Conservation (phyloP, 768 basidiomycete species). For the Mrakia frigida region DNA sequence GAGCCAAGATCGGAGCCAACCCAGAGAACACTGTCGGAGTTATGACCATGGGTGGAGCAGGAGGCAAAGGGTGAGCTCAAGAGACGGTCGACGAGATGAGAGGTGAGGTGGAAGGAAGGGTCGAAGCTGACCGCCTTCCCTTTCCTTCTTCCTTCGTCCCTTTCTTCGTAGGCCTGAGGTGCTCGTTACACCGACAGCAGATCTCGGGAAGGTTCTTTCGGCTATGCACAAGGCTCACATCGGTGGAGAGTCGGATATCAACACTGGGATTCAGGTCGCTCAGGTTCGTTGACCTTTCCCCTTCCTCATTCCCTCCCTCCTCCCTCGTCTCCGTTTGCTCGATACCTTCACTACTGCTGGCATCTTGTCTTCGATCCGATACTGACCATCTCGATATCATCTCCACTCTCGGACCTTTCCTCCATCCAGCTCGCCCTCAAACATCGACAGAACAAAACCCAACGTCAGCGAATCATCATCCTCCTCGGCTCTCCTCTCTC, state of each 20-base stretch:
- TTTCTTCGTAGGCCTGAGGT: slow-evolving; percentile 83
- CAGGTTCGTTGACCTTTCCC: slow-evolving; percentile 47
- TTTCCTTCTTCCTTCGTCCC: not conserved
- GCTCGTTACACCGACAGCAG: slow-evolving; percentile 90
- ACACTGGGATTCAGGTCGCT: slow-evolving; percentile 85
- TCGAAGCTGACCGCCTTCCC: not conserved
- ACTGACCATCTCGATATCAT: too few relatives aligned
- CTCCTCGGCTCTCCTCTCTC: slow-evolving; percentile 81
- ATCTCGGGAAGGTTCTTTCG: slow-evolving; percentile 82
- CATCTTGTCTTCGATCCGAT: not conserved
- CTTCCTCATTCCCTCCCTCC: not conserved
- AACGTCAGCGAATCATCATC: slow-evolving; percentile 89
- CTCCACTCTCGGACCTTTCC: not conserved
- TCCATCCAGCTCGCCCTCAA: slow-evolving; percentile 69
- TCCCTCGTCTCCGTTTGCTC: not conserved
- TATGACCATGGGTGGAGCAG: slow-evolving; percentile 78
- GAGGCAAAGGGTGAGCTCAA: slow-evolving; percentile 74
- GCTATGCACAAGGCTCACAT: slow-evolving; percentile 73
- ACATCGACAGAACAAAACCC: slow-evolving; percentile 96
- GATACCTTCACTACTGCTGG: not conserved
- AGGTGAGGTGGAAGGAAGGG: not conserved
- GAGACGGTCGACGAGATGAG: too few relatives aligned
- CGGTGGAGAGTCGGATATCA: slow-evolving; percentile 75
- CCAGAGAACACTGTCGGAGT: slow-evolving; percentile 96
- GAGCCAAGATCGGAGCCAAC: slow-evolving; percentile 89